These are phyloP conservation scores for Mycena vulgaris DNA, from an alignment of 768 basidiomycete species.

Conservation along the genomic window DNA sequence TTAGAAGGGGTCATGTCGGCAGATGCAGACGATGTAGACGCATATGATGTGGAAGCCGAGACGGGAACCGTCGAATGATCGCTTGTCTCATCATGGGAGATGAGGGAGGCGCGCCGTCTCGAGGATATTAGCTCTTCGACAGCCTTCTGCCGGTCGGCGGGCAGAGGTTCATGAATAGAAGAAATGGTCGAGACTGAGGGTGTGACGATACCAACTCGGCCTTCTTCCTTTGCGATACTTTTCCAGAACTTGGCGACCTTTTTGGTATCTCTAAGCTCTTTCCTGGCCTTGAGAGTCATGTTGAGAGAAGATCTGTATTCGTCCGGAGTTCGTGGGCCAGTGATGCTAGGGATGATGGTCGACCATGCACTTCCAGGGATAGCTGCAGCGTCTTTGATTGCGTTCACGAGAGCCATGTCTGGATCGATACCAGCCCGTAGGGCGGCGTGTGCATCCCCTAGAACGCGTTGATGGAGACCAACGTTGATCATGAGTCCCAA, in stretches of 20 bases:
- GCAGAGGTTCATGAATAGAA: conserved; percentile 51
- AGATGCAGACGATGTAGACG: neutral
- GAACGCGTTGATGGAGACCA: conserved; percentile 51
- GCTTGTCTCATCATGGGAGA: conserved; percentile 31
- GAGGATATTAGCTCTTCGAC: conserved; percentile 55
- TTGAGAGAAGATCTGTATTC: conserved; percentile 64
- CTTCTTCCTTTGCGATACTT: conserved; percentile 53
- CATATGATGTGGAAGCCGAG: conserved; percentile 6
- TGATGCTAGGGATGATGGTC: conserved; percentile 51
- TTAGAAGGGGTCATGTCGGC: conserved; percentile 18
- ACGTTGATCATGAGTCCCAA: conserved; percentile 53
- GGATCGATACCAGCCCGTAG: conserved; percentile 51
- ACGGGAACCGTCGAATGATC: neutral
- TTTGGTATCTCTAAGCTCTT: conserved; percentile 59
- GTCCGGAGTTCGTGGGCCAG: conserved; percentile 54
- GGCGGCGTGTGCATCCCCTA: conserved; percentile 50
- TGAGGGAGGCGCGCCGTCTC: conserved; percentile 40
- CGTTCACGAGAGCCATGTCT: conserved; percentile 60
- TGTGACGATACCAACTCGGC: conserved; percentile 49
- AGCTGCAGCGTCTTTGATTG: conserved; percentile 60
- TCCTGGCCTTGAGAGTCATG: conserved; percentile 60
- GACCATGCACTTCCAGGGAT: conserved; percentile 58
- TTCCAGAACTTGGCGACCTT: conserved; percentile 65
- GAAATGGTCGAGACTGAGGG: conserved; percentile 59
- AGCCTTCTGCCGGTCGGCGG: conserved; percentile 56